Conservation (phyloP, 148 eudicot species). For the Camellia lanceoleosa region DNA sequence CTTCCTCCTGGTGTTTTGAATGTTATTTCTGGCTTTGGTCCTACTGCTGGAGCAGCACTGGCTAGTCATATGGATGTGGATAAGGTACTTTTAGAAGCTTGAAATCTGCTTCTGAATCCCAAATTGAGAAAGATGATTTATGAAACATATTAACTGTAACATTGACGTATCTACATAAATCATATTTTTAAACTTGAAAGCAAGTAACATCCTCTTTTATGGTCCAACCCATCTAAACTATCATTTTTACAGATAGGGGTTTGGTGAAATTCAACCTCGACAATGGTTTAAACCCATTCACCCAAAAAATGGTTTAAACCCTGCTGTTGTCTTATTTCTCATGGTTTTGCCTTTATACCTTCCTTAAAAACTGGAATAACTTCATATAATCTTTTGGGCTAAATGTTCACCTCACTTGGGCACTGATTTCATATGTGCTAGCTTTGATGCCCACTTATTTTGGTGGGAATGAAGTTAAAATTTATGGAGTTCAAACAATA, state of each 20-base stretch:
- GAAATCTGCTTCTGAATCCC: background rate
- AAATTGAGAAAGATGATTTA: background rate
- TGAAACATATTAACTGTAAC: background rate
- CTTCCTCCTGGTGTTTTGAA: constrained; percentile 75
- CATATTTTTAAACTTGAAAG: background rate
- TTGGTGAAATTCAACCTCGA: no score
- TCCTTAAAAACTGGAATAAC: background rate
- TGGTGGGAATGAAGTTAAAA: no score
- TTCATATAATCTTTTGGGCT: no score
- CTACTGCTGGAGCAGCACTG: constrained; percentile 75
- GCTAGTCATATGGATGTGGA: constrained; percentile 82
- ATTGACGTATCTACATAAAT: background rate
- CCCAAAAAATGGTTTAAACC: no score
- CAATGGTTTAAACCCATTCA: no score
- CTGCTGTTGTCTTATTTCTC: no score
- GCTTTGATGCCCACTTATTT: no score
- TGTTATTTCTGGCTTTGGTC: constrained; percentile 70
- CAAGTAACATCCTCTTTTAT: background rate
- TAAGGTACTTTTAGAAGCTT: constrained; percentile 38
- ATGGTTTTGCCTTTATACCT: background rate
- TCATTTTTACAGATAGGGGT: no score
- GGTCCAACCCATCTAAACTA: background rate
- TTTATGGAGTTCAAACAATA: no score
- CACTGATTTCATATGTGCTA: no score
- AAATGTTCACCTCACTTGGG: no score